Conservation (phyloP, 73 alveolate genomes). For the Tetrahymena malaccensis region DNA sequence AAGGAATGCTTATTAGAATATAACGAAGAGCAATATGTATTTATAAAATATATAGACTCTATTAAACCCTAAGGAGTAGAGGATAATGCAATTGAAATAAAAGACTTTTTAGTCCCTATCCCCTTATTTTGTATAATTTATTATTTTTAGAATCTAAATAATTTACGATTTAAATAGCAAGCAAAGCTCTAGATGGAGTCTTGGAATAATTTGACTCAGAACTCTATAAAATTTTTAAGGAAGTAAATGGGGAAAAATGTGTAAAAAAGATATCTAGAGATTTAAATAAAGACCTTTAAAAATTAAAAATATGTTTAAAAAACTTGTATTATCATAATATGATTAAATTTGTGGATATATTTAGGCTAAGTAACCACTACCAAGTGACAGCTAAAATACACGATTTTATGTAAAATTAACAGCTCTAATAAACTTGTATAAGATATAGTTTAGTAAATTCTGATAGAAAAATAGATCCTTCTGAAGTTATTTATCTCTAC, state of each 20-base stretch:
- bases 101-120: neutral
- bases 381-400: neutral
- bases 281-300: neutral
- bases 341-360: neutral
- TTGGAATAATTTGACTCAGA: neutral
- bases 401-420: neutral
- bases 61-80: neutral
- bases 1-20: neutral
- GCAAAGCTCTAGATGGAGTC: neutral
- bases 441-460: neutral
- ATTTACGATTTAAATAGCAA: neutral
- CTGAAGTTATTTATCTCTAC: neutral
- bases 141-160: neutral
- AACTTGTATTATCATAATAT: neutral
- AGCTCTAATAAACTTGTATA: neutral
- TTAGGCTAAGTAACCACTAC: neutral
- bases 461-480: neutral
- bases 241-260: neutral
- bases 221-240: neutral
- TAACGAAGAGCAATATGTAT: neutral
- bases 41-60: neutral
- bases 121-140: neutral
- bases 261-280: neutral
- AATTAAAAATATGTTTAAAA: neutral
- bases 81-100: neutral